Evolutionary conservation across 2,329 filamentous ascomycete genomes (phyloP), one percentile per base, ranked within the genome.

Genomic region (Phaeosphaeria sp.): DNA sequence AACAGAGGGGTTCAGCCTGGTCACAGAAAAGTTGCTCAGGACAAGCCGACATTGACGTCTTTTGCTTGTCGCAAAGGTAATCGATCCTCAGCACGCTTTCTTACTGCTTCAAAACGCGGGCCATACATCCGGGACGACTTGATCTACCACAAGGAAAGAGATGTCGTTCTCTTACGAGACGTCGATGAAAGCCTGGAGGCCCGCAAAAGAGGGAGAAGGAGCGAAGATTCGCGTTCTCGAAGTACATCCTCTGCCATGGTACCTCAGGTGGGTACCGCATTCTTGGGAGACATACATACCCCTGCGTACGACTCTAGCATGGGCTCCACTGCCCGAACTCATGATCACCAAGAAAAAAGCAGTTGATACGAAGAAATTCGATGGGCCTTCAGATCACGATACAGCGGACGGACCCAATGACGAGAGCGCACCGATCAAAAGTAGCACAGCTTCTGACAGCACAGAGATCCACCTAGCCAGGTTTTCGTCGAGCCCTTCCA

Each of bases 211-310:
- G 2, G n/a, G n/a, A 30, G 18, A 25, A 18, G 17, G 36, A 25
- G 33, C 27, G 30, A 33, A 13, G 15, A 50, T 50, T 13, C 48
- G 48, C n/a, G 18, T 50, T 18, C 48, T 50, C 25, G 48, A 50
- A 7, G 9, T 50, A n/a, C 33, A 50, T 27, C 48, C 48, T 21
- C 20, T 50, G 8, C 48, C 48, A 50, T 50, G 48, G 48, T 50
- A 50, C 22, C 21, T 24, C 11, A 9, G 33, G 24, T 49, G 46
- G 46, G 11, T 49, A 21, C 46, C 46, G 6, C 17, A 15, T 2
- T 21, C 30, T 15, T 50, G 30, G 27, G 17, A 25, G n/a, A 42
- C 21, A 18, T 18, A 22, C 17, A 39, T 50, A 11, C 27, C 33
- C 6, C 33, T 42, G 1, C 20, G 33, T 39, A 33, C 24, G 7